These are phyloP conservation scores for Albugo laibachii DNA, from an alignment of 352 stramenopile species.

Conservation along the genomic window DNA sequence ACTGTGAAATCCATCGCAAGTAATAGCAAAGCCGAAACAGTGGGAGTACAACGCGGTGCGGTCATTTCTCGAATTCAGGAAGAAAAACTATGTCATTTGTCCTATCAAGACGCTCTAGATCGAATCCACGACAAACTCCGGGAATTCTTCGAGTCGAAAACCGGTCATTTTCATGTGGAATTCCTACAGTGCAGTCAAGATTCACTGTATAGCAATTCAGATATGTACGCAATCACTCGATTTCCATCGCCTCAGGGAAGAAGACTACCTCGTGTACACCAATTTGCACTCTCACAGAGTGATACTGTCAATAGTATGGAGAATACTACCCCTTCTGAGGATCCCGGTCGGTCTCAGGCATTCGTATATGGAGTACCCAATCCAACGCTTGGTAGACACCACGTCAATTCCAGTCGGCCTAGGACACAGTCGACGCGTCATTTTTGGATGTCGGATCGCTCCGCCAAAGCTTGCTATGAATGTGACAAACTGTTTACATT, in stretches of 20 bases:
- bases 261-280: constrained; percentile 37
- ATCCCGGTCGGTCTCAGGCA: background rate
- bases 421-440: constrained; percentile 7
- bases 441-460: constrained; percentile 82
- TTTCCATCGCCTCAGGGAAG: constrained; percentile 51
- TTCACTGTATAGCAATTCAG: too few species aligned
- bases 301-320: background rate
- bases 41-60: too few species aligned
- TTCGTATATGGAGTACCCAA: background rate
- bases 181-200: too few species aligned
- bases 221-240: constrained; percentile 20
- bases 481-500: constrained; percentile 74
- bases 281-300: constrained; percentile 19
- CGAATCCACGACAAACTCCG: too few species aligned
- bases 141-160: too few species aligned
- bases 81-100: too few species aligned
- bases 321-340: background rate
- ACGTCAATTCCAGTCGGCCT: constrained; percentile 19
- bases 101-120: too few species aligned
- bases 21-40: too few species aligned
- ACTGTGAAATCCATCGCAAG: too few species aligned
- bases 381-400: constrained; percentile 25
- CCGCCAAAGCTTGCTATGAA: constrained; percentile 62
- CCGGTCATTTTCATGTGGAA: too few species aligned
- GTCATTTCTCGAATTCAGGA: too few species aligned